A percentile compares a stretch with the other conserved stretches of the same genome.
These are phyloP conservation scores for Yamagishiella unicocca DNA, from an alignment of 139 green algal species.

Conservation along the genomic window DNA sequence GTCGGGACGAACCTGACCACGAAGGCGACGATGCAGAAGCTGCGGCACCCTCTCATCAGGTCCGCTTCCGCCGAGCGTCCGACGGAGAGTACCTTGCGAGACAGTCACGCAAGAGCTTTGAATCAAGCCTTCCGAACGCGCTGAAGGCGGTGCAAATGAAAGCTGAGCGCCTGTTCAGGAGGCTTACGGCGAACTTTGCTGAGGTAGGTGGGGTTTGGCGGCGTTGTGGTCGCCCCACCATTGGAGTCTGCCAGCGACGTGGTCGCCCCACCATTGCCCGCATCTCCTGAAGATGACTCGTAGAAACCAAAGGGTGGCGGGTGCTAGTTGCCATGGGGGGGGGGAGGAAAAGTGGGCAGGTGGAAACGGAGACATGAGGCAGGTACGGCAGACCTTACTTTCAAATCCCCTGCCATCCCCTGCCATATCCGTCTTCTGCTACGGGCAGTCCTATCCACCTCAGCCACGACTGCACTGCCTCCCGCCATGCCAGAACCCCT, in stretches of 20 bases:
- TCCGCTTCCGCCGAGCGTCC: conserved; percentile 15
- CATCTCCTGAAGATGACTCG: background rate
- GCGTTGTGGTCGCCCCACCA: background rate
- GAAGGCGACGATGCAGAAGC: background rate
- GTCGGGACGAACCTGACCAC: background rate
- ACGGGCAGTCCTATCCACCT: background rate
- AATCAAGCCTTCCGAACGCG: background rate
- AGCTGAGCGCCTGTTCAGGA: conserved; percentile 12
- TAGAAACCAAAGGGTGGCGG: no score
- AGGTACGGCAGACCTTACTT: no score
- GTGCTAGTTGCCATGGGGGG: no score
- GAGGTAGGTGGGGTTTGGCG: background rate
- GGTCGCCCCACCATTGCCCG: background rate
- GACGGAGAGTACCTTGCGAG: conserved; percentile 9
- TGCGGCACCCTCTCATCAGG: background rate
- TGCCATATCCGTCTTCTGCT: background rate
- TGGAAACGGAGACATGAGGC: no score
- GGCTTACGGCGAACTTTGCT: background rate
- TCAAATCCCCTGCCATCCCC: background rate
- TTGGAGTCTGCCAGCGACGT: background rate
- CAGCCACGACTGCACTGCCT: background rate
- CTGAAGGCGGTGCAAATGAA: background rate
- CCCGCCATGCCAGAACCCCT: background rate
- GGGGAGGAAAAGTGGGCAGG: no score
- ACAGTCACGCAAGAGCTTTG: background rate